Percentiles rank a stretch among this genome's conserved stretches.
These are phyloP conservation scores for Podaxis sp. DNA, from an alignment of 768 basidiomycete genomes.

Conservation along the genomic window DNA sequence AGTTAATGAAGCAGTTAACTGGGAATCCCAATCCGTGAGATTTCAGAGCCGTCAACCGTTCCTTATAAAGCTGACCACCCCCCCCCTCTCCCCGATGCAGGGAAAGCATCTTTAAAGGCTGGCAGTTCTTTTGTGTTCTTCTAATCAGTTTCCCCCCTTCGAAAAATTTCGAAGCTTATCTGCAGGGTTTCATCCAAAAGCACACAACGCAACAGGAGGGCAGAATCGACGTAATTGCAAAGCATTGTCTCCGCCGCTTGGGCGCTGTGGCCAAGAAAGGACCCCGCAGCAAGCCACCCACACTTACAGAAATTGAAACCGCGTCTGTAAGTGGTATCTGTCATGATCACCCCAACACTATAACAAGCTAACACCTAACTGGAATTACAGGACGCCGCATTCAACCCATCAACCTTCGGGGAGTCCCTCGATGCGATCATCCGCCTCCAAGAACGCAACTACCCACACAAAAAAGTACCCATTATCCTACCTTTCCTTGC, in stretches of 20 bases:
- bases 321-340: conserved; percentile 56
- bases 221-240: conserved; percentile 85
- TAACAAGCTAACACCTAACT: not conserved
- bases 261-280: conserved; percentile 75
- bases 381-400: conserved; percentile 72
- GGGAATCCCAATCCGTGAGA: conserved; percentile 77
- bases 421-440: conserved; percentile 84
- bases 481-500: conserved; percentile 93
- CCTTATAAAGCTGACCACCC: conserved; percentile 2
- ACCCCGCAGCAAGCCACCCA: conserved; percentile 80
- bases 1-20: conserved; percentile 87
- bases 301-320: conserved; percentile 83
- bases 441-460: conserved; percentile 79
- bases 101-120: conserved; percentile 85
- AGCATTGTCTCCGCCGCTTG: conserved; percentile 82
- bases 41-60: not conserved
- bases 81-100: conserved; percentile 33
- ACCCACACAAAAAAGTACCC: conserved; percentile 80
- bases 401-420: conserved; percentile 92
- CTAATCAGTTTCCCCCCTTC: conserved; percentile 92
- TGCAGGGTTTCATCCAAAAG: conserved; percentile 74
- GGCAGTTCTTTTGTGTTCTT: conserved; percentile 89
- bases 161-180: conserved; percentile 85
- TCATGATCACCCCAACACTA: not conserved
- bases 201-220: conserved; percentile 66